Evolutionary conservation across 2,329 filamentous ascomycete genomes (phyloP).

Genomic region (Colletotrichum shisoi): DNA sequence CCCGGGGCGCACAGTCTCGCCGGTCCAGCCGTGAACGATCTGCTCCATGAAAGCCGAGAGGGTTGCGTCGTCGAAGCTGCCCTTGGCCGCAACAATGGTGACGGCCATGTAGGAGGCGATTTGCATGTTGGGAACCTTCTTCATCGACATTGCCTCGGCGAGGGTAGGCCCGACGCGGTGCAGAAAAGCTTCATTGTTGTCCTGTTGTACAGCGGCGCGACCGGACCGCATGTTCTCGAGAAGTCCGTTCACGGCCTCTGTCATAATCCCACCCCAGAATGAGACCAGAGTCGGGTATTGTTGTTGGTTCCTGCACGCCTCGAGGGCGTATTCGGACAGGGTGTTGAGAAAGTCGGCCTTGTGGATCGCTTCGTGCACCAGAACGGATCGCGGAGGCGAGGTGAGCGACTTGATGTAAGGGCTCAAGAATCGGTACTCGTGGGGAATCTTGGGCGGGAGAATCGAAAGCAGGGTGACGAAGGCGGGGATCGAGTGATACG

Average conservation of each 20-base stretch:
- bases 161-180: conserved; percentile 72
- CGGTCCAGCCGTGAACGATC: conserved; percentile 77
- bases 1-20: conserved; percentile 75
- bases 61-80: conserved; percentile 77
- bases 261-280: conserved; percentile 90
- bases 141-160: conserved; percentile 78
- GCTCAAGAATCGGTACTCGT: conserved; percentile 81
- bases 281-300: conserved; percentile 80
- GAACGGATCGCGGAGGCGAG: conserved; percentile 77
- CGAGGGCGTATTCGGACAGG: conserved; percentile 80
- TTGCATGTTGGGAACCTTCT: conserved; percentile 78
- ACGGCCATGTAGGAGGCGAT: conserved; percentile 92
- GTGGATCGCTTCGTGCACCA: conserved; percentile 84
- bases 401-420: conserved; percentile 84
- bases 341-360: conserved; percentile 77
- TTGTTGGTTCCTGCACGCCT: conserved; percentile 73
- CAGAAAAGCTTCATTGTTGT: conserved; percentile 82
- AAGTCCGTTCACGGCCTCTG: conserved; percentile 84
- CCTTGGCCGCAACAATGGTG: conserved; percentile 84
- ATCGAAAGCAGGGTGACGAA: conserved; percentile 90
- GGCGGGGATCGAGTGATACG: conserved; percentile 85
- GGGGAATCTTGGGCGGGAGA: conserved; percentile 76
- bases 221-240: conserved; percentile 80
- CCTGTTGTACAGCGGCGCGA: conserved; percentile 75
- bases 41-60: conserved; percentile 92